Conservation (phyloP, 31 red algal species). For the Asparagopsis taxiformis region DNA sequence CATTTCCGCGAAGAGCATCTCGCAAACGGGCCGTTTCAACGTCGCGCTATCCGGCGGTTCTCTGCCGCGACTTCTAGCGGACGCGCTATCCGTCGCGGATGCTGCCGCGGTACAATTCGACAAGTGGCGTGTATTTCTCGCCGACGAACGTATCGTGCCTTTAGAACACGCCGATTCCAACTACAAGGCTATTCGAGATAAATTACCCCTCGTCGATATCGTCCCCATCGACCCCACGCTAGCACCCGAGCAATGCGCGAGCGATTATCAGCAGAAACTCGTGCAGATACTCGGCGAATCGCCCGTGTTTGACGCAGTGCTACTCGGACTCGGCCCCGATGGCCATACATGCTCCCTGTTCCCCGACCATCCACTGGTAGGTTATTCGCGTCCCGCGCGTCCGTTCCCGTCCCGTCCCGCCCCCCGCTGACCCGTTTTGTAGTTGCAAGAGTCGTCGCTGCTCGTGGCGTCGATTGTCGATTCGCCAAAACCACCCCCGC, state of each 20-base stretch:
- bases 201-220: conserved; percentile 25
- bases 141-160: conserved; percentile 88
- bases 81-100: conserved; percentile 9
- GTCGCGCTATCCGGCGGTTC: conserved; percentile 83
- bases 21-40: conserved; percentile 27
- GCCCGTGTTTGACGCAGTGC: conserved; percentile 55
- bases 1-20: conserved; percentile 6
- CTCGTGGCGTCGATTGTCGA: conserved; percentile 53
- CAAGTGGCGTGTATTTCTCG: conserved; percentile 56
- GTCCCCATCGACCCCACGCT: conserved; percentile 56
- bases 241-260: conserved; percentile 41
- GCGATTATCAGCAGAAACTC: conserved; percentile 36
- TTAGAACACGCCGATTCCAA: conserved; percentile 75
- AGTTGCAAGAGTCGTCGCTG: conserved; percentile 44
- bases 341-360: conserved; percentile 95
- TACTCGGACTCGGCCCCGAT: conserved; percentile 90
- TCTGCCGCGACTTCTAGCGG: conserved; percentile 46
- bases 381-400: no score
- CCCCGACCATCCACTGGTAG: conserved; percentile 63
- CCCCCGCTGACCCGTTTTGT: not conserved
- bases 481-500: conserved; percentile 90
- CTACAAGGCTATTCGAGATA: conserved; percentile 35
- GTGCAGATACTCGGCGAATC: conserved; percentile 29
- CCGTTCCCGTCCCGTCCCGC: not conserved
- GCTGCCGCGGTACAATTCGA: not conserved